Evolutionary conservation across 148 eudicot species (phyloP).

Genomic region (Rhododendron ovatum): DNA sequence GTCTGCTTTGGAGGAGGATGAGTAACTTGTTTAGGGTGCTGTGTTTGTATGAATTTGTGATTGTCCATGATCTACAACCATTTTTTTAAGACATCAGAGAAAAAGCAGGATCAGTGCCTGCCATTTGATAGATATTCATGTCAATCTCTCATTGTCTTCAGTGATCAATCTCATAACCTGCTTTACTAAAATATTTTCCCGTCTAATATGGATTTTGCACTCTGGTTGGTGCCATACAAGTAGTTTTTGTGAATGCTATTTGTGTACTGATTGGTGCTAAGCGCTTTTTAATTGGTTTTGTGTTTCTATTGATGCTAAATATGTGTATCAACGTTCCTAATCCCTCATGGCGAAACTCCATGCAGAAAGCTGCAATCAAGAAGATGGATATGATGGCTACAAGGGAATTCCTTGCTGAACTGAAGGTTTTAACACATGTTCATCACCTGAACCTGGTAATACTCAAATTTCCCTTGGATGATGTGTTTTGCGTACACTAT

Average conservation of each 20-base stretch:
- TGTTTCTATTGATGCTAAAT: not conserved
- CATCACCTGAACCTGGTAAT: slow-evolving; percentile 96
- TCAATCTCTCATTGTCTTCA: not conserved
- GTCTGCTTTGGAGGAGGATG: not conserved
- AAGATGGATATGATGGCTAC: slow-evolving; percentile 97
- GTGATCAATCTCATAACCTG: not conserved
- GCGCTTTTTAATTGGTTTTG: not conserved
- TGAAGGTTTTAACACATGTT: slow-evolving; percentile 86
- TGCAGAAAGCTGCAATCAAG: slow-evolving; percentile 93
- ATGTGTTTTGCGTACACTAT: not conserved
- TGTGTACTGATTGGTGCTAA: not conserved
- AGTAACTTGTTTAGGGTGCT: not conserved
- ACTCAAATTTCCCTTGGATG: not conserved
- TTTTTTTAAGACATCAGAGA: not conserved
- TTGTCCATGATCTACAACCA: not conserved
- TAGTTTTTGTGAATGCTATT: not conserved
- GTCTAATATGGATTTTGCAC: not conserved
- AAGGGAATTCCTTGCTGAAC: slow-evolving; percentile 85
- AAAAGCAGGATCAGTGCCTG: not conserved
- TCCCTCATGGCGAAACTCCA: not conserved
- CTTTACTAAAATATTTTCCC: not conserved
- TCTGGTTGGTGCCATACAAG: not conserved
- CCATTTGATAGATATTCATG: not conserved
- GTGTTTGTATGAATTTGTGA: not conserved
- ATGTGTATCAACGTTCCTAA: not conserved